Evolutionary conservation across 192 early-diverging fungal species (phyloP).

Genomic region (Coemansia sp.): DNA sequence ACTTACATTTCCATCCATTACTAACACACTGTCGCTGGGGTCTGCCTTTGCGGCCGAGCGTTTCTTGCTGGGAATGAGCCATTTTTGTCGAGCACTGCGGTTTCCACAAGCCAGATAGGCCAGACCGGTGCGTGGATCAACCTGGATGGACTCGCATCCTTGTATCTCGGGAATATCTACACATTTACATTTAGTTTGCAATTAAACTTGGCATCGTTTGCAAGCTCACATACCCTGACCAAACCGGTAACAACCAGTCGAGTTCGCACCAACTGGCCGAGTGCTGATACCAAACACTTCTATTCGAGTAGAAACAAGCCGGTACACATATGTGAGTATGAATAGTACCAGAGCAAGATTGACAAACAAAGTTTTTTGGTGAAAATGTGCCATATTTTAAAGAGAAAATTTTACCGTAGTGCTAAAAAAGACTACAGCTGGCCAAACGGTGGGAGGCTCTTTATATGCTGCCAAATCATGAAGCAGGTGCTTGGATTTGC

Average conservation of each 20-base stretch:
- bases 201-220: not conserved
- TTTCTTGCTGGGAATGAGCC: conserved; percentile 42
- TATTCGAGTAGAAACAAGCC: conserved; percentile 15
- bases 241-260: conserved; percentile 35
- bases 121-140: conserved; percentile 54
- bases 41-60: conserved; percentile 17
- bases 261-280: conserved; percentile 23
- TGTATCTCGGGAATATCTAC: conserved; percentile 45
- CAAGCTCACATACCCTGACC: conserved; percentile 39
- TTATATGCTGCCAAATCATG: no score
- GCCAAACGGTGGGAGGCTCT: no score
- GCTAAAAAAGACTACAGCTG: no score
- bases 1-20: conserved; percentile 56
- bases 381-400: not conserved
- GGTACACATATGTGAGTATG: conserved; percentile 22
- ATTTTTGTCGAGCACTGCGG: conserved; percentile 46
- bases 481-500: no score
- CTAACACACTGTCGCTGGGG: conserved; percentile 44
- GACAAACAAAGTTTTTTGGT: conserved; percentile 32
- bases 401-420: no score
- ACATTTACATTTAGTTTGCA: not conserved
- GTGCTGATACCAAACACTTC: conserved; percentile 44
- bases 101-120: conserved; percentile 60
- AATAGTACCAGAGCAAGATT: conserved; percentile 23
- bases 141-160: conserved; percentile 61